Evolutionary conservation across 345 rosid species (phyloP), one percentile per base, ranked within the genome.

Genomic region (Sisymbrium altissimum): DNA sequence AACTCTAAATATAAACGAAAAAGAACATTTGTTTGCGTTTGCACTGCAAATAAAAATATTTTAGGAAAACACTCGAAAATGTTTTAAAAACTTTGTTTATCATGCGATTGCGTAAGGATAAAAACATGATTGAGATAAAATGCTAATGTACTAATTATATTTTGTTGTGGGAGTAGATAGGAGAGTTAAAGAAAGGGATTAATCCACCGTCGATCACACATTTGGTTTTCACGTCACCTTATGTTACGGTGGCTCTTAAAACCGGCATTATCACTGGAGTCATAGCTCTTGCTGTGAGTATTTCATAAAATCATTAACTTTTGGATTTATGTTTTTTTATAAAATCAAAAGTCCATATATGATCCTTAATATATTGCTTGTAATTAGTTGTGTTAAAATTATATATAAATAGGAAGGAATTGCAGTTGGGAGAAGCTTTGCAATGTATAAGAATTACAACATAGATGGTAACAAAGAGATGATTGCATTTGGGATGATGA

Each of bases 391-490:
- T 13, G 11, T 7, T 14, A 14, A 54, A 52, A 54, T 13, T 27
- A 53, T 25, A 13, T 53, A 27, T 53, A 29, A 29, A 3, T 88
- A 90, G 98, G 98, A 93, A 83, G 97, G 98, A 23, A 90, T 93
- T 72, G 98, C 98, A 3, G 97, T 93, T 3, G 98, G 98, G 12
- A 85, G 97, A 80, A 93, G 97, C 66, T 93, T 93, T 61, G 87
- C 98, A 14, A 82, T 90, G 98, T 86, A 85, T 80, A 93, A 90
- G 86, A 86, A 90, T 57, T 93, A 93, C 83, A 84, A 89, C 66
- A 84, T 93, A 18, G 97, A 93, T 77, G 97, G 97, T 4, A 90
- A 93, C 84, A 93, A 93, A 79, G 98, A 93, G 79, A 93, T 90
- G 98, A 89, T 93, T 7, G 97, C 98, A 12, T 68, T 93, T 59